These are phyloP conservation scores for Eimeria maxima DNA, from an alignment of 169 alveolate species.

Conservation along the genomic window DNA sequence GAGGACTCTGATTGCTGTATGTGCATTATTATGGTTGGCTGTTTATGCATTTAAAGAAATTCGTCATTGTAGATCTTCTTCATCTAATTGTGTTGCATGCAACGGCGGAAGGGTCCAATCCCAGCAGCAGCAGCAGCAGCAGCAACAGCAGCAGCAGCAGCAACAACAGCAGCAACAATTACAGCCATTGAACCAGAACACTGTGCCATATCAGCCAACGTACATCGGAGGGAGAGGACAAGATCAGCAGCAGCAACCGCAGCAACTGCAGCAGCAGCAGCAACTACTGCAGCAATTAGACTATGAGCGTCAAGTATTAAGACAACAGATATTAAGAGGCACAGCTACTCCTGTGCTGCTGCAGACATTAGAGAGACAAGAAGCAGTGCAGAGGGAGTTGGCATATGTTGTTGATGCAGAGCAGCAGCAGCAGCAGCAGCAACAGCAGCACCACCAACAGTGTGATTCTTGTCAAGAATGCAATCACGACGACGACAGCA, in stretches of 20 bases:
- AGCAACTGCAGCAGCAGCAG: conserved; percentile 54
- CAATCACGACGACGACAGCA: background rate
- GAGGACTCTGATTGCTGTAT: conserved; percentile 22
- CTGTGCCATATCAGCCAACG: background rate
- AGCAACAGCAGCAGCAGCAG: conserved; percentile 31
- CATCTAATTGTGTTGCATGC: background rate
- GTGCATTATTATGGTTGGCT: background rate
- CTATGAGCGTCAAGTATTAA: background rate
- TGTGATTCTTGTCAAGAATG: no score
- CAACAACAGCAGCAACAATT: background rate
- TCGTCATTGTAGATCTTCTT: background rate
- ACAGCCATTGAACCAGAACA: background rate
- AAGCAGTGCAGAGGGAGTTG: conserved; percentile 47
- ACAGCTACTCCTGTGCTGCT: background rate
- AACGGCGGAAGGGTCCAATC: background rate
- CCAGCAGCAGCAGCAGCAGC: conserved; percentile 22
- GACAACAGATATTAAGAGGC: conserved; percentile 18
- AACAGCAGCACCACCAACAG: background rate
- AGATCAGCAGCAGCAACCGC: conserved; percentile 9
- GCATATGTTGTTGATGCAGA: background rate
- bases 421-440: conserved; percentile 40
- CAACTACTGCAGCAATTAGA: conserved; percentile 50
- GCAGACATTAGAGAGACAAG: conserved; percentile 37
- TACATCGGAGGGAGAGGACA: background rate
- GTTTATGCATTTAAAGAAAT: background rate